Base-by-base conservation (phyloP, 495 filamentous ascomycete genomes). In the Cercophora newfieldiana region DNA sequence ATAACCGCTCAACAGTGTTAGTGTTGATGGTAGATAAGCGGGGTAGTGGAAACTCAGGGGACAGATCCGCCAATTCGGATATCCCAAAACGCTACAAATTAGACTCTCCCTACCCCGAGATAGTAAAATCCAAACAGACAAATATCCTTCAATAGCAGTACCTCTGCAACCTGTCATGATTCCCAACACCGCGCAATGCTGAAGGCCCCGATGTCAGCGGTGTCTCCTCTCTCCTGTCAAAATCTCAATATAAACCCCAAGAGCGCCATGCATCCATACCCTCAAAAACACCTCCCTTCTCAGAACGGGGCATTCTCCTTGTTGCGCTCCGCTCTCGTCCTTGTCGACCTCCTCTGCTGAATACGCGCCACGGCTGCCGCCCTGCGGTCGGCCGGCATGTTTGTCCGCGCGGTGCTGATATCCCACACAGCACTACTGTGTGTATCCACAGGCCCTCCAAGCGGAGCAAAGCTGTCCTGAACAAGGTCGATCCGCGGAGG, bases 281-380 rank as follows among this genome's bases (percentile, higher is more conserved):
- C 8, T 28, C 30, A 14, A n/a, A 48, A 19, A 8, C 30, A 12
- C 18, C 58, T 54, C 25, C 59, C 26, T 59, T n/a, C n/a, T n/a
- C n/a, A 78, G 1, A 77, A 75, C 30, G 63, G 66, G 26, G 78
- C 54, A 64, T 83, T 83, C 70, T 83, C 81, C 72, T 83, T 83
- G 61, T 83, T 75, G 28, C 75, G 68, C 28, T 61, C 69, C 26
- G 64, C 64, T 66, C 65, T 72, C 55, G 68, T 64, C 66, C 72
- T 75, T 71, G 80, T 72, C 10, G 71, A 69, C 61, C 79, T 86
- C 71, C 79, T 85, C 66, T 81, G 80, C 71, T 86, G 84, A 14
- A 92, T 75, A 29, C 90, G 80, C 28, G 86, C 87, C 67, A 85
- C 82, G 3, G 90, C 90, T 7, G 88, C 89, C 18, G 85, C 82